These are phyloP conservation scores for Penicillium paradoxum DNA, from an alignment of 495 filamentous ascomycete species.

Conservation along the genomic window DNA sequence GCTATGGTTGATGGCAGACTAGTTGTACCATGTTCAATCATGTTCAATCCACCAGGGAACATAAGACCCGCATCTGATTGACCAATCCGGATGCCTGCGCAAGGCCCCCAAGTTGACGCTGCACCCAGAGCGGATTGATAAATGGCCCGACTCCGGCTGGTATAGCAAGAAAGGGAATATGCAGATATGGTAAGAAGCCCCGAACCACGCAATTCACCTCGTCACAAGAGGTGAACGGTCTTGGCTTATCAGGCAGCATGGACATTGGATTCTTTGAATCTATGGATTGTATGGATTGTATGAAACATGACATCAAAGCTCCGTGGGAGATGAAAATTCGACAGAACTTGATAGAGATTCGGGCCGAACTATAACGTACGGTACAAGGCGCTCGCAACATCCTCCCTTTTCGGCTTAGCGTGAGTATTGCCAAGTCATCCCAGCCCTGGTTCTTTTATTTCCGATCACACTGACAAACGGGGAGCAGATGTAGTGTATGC, in stretches of 20 bases:
- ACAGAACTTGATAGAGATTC: slow-evolving; percentile 14
- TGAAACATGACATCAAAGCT: slow-evolving; percentile 9
- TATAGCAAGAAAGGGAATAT: background rate
- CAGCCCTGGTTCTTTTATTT: background rate
- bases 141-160: background rate
- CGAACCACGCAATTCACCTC: background rate
- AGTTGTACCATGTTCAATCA: background rate
- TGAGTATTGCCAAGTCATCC: background rate
- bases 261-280: background rate
- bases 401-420: slow-evolving; percentile 25
- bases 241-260: background rate
- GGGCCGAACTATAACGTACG: slow-evolving; percentile 10
- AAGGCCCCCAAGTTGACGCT: background rate
- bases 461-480: no score
- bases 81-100: slow-evolving; percentile 4
- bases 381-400: slow-evolving; percentile 23
- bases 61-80: slow-evolving; percentile 3
- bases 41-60: background rate
- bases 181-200: background rate
- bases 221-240: background rate
- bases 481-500: no score
- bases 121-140: slow-evolving; percentile 1
- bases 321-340: background rate
- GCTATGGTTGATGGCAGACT: background rate
- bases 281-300: no score